Conservation (phyloP, 1,284 basidiomycete species). For the Boletellus dicymbophilus region DNA sequence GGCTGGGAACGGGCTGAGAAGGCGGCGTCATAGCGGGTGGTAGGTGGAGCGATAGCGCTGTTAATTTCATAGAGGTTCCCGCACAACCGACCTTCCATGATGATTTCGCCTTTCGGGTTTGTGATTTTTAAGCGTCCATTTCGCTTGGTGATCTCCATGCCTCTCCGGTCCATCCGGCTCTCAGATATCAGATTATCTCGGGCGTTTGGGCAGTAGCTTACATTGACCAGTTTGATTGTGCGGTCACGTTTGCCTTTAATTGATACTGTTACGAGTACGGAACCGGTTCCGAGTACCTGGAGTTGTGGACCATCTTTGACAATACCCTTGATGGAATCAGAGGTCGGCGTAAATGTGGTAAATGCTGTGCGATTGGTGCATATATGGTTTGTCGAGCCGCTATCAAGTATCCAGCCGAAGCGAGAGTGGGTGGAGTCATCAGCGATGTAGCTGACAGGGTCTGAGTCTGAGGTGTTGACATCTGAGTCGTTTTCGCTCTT, state of each 20-base stretch:
- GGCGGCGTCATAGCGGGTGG: neutral
- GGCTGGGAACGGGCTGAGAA: neutral
- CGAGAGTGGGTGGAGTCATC: neutral
- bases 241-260: neutral
- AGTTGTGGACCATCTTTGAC: slow-evolving; percentile 8
- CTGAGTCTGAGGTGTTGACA: neutral
- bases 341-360: slow-evolving; percentile 4
- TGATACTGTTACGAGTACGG: slow-evolving; percentile 1
- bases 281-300: neutral
- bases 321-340: slow-evolving; percentile 9
- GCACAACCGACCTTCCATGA: neutral
- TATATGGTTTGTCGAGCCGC: neutral
- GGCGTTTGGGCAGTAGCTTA: slow-evolving; percentile 15
- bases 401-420: neutral
- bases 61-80: slow-evolving; percentile 1
- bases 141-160: neutral
- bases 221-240: slow-evolving; percentile 7
- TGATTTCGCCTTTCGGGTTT: neutral
- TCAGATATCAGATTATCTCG: slow-evolving; percentile 12
- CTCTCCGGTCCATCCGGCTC: slow-evolving; percentile 5
- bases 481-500: neutral
- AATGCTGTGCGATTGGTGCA: neutral
- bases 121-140: neutral
- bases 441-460: neutral
- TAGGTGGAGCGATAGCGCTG: neutral